These are phyloP conservation scores for Tricholoma flavovirens DNA, from an alignment of 768 basidiomycete species.

Conservation along the genomic window DNA sequence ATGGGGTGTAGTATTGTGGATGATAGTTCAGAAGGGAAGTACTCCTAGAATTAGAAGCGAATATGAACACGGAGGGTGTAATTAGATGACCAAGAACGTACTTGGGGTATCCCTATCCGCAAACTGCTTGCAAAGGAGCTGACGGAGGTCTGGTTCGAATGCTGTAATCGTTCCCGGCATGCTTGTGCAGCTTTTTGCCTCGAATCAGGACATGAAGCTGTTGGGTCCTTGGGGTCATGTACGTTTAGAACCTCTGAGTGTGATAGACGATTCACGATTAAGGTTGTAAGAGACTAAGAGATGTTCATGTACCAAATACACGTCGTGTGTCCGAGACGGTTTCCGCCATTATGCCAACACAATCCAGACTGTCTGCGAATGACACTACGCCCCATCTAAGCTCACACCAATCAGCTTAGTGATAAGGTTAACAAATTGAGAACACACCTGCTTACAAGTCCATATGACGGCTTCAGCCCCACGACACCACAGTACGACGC, in stretches of 20 bases:
- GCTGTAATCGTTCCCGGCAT: slow-evolving; percentile 11
- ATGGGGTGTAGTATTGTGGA: slow-evolving; percentile 38
- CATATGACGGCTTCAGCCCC: slow-evolving; percentile 94
- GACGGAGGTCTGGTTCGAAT: slow-evolving; percentile 1
- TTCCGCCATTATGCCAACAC: slow-evolving; percentile 76
- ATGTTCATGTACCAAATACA: slow-evolving; percentile 51
- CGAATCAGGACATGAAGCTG: slow-evolving; percentile 46
- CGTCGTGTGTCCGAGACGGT: slow-evolving; percentile 41
- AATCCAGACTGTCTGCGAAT: slow-evolving; percentile 93
- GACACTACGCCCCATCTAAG: slow-evolving; percentile 84
- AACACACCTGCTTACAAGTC: slow-evolving; percentile 74
- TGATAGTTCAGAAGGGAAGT: slow-evolving; percentile 69
- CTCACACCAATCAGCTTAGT: too few relatives aligned
- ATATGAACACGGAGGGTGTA: neutral
- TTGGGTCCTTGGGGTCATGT: slow-evolving; percentile 71
- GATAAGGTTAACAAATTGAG: neutral
- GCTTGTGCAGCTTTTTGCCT: slow-evolving; percentile 18
- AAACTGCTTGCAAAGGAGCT: slow-evolving; percentile 39
- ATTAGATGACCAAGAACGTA: slow-evolving; percentile 17
- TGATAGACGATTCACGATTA: neutral
- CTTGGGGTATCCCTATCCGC: slow-evolving; percentile 72
- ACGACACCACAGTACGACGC: slow-evolving; percentile 92
- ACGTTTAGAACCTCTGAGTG: slow-evolving; percentile 39
- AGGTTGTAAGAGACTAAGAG: neutral
- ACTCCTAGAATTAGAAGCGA: slow-evolving; percentile 43